phyloP scores from a whole-genome alignment of 371 early-diverging fungal genomes.

The Nematocida sp. region DNA sequence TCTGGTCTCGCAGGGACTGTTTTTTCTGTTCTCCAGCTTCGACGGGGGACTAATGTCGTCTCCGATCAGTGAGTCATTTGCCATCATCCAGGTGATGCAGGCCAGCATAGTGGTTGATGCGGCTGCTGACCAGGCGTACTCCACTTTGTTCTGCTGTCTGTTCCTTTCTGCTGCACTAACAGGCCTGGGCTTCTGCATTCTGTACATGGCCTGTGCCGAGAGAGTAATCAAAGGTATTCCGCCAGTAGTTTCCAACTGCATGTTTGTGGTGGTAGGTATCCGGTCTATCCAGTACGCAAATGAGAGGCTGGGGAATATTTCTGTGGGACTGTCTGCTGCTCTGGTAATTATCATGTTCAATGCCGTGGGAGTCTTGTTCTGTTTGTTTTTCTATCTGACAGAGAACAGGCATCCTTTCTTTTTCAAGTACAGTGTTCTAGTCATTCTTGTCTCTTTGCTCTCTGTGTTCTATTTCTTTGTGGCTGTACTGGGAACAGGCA shows the following conservation, averaged over 20 bases:
- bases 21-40: constrained; percentile 20
- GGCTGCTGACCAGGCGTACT: neutral
- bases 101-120: neutral
- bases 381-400: neutral
- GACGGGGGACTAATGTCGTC: constrained; percentile 17
- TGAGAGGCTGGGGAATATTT: constrained; percentile 3
- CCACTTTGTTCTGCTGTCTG: neutral
- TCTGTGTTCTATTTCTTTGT: neutral
- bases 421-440: constrained; percentile 12
- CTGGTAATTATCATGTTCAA: neutral
- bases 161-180: constrained; percentile 9
- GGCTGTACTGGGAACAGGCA: neutral
- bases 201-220: constrained; percentile 10
- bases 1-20: constrained; percentile 17
- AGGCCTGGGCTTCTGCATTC: constrained; percentile 8
- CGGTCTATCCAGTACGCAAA: constrained; percentile 20
- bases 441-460: neutral
- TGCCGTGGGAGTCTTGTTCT: neutral
- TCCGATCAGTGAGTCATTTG: constrained; percentile 36
- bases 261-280: constrained; percentile 22
- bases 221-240: constrained; percentile 5
- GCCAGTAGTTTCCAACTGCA: constrained; percentile 1
- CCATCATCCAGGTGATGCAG: neutral
- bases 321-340: neutral
- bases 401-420: neutral